Percentiles rank a stretch among this genome's conserved stretches.
phyloP scores from a whole-genome alignment of 2,329 filamentous ascomycete genomes.

The Sphaerulina vaccinii region DNA sequence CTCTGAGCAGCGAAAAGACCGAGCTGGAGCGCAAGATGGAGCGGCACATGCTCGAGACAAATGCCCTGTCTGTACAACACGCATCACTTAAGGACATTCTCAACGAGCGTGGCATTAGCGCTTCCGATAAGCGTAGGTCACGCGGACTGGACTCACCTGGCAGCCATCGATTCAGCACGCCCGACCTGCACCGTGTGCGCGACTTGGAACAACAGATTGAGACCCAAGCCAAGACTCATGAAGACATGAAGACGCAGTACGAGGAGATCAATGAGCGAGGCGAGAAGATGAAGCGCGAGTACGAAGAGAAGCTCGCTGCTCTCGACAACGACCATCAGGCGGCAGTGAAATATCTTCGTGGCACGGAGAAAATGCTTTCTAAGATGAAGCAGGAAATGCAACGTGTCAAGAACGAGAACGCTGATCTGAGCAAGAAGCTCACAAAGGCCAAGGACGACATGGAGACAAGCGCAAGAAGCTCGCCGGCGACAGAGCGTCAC shows the following conservation, averaged over 20 bases:
- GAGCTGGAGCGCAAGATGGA: conserved; percentile 81
- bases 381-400: conserved; percentile 97
- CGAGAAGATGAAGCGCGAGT: conserved; percentile 82
- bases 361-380: conserved; percentile 98
- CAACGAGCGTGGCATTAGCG: conserved; percentile 81
- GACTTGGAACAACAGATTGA: conserved; percentile 89
- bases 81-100: conserved; percentile 91
- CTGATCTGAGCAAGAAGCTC: conserved; percentile 78
- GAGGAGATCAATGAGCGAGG: conserved; percentile 75
- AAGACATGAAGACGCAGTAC: conserved; percentile 76
- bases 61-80: conserved; percentile 87
- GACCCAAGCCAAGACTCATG: conserved; percentile 72
- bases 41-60: conserved; percentile 87
- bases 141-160: conserved; percentile 71
- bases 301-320: conserved; percentile 88
- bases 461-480: conserved; percentile 31
- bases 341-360: conserved; percentile 95
- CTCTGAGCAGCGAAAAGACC: conserved; percentile 74
- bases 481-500: conserved; percentile 39
- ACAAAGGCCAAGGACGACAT: conserved; percentile 39
- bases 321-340: conserved; percentile 97
- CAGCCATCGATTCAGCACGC: conserved; percentile 65
- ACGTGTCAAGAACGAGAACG: conserved; percentile 85
- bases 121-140: conserved; percentile 68
- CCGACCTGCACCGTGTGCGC: conserved; percentile 73